phyloP scores from a whole-genome alignment of 768 basidiomycete genomes.

The Leccinum pellstonianum region DNA sequence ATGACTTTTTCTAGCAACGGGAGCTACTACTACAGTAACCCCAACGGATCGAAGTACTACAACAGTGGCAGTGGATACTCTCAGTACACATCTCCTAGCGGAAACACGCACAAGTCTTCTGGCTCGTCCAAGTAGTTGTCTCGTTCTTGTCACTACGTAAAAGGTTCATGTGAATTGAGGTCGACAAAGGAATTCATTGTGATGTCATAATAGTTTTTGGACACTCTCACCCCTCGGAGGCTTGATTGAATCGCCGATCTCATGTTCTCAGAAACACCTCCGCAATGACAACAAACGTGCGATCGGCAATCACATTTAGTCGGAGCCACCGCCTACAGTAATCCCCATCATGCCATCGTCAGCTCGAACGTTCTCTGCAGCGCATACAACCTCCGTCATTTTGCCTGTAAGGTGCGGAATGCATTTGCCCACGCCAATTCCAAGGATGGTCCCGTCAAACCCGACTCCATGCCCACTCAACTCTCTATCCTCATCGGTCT shows the following conservation, averaged over 20 bases:
- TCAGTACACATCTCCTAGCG: constrained; percentile 50
- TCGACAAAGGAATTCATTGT: background rate
- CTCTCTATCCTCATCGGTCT: background rate
- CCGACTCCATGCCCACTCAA: constrained; percentile 2
- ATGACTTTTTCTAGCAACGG: constrained; percentile 38
- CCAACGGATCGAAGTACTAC: constrained; percentile 61
- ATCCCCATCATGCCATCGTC: too few species aligned
- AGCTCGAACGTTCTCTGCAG: constrained; percentile 5
- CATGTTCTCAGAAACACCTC: too few species aligned
- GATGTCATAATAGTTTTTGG: background rate
- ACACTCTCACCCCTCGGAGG: too few species aligned
- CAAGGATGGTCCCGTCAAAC: constrained; percentile 4
- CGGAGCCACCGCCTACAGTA: too few species aligned
- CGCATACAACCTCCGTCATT: background rate
- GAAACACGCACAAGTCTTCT: constrained; percentile 30
- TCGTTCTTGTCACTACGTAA: background rate
- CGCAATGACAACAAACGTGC: too few species aligned
- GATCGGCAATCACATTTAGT: too few species aligned
- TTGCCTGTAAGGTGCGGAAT: background rate
- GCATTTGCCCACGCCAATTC: background rate
- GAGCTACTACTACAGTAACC: constrained; percentile 63
- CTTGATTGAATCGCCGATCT: too few species aligned
- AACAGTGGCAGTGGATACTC: constrained; percentile 47
- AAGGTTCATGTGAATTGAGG: background rate
- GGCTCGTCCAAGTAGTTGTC: constrained; percentile 24